Conservation (phyloP, 306 rosid species). For the Castanospermum australe region DNA sequence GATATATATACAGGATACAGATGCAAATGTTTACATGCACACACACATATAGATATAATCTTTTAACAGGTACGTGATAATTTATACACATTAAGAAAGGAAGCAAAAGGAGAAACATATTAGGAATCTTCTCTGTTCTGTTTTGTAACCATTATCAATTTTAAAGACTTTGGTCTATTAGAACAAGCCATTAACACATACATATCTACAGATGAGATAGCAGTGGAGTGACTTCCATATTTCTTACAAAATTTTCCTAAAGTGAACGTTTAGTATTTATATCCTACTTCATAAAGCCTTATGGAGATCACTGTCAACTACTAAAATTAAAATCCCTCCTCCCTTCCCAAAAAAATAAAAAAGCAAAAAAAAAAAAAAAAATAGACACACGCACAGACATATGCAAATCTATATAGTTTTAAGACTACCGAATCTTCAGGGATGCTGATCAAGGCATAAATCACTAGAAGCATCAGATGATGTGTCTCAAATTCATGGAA, state of each 20-base stretch:
- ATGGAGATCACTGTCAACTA: not conserved
- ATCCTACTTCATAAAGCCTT: not conserved
- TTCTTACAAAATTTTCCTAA: not conserved
- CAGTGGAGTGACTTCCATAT: not conserved
- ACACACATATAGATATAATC: not conserved
- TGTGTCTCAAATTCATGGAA: constrained; percentile 14
- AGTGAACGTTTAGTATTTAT: not conserved
- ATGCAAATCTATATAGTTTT: not conserved
- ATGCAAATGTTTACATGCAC: not conserved
- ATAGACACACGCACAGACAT: too few species aligned
- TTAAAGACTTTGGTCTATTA: not conserved
- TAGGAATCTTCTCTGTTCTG: not conserved
- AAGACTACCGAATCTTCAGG: not conserved
- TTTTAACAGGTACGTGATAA: not conserved
- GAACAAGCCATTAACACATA: not conserved
- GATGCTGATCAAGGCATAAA: constrained; percentile 15
- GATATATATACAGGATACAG: not conserved
- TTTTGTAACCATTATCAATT: not conserved
- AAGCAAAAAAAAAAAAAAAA: not conserved
- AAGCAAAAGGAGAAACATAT: not conserved
- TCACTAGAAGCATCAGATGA: not conserved
- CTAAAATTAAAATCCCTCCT: not conserved
- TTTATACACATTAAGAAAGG: not conserved
- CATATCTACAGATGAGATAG: not conserved
- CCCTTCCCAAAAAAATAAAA: not conserved